Evolutionary conservation across 139 green algal genomes (phyloP).

Genomic region (Auxenochlorella pyrenoidosa): DNA sequence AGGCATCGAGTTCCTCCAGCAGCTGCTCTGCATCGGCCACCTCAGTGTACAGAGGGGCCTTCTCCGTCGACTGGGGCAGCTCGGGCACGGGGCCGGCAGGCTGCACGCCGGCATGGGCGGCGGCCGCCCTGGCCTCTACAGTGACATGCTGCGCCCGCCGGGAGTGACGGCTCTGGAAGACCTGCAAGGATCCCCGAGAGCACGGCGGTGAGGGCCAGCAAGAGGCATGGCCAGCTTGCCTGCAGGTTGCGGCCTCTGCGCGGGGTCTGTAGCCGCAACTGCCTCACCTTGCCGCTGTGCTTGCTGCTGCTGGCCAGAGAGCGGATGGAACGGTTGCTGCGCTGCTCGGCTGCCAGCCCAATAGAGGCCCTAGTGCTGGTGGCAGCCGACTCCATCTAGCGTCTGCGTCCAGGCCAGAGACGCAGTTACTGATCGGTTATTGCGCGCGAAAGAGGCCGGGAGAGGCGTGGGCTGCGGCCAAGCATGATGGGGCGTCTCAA

Average conservation of each 20-base stretch:
- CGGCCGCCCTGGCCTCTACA: background rate
- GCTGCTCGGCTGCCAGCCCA: background rate
- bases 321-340: background rate
- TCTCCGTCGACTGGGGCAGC: background rate
- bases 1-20: conserved; percentile 94
- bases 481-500: too few relatives aligned
- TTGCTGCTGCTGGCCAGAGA: background rate
- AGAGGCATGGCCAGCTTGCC: background rate
- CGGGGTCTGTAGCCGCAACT: background rate
- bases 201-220: background rate
- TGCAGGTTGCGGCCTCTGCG: background rate
- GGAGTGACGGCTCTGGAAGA: background rate
- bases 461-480: background rate
- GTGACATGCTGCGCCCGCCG: background rate
- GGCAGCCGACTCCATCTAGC: background rate
- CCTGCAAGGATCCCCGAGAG: background rate
- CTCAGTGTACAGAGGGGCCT: conserved; percentile 10
- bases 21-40: conserved; percentile 90
- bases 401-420: background rate
- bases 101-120: background rate
- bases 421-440: background rate
- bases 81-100: background rate
- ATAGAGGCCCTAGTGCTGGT: background rate
- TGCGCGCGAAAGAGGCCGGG: background rate
- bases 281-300: background rate